Conservation (phyloP, 1,284 basidiomycete genomes). For the Porogramme epimiltina region DNA sequence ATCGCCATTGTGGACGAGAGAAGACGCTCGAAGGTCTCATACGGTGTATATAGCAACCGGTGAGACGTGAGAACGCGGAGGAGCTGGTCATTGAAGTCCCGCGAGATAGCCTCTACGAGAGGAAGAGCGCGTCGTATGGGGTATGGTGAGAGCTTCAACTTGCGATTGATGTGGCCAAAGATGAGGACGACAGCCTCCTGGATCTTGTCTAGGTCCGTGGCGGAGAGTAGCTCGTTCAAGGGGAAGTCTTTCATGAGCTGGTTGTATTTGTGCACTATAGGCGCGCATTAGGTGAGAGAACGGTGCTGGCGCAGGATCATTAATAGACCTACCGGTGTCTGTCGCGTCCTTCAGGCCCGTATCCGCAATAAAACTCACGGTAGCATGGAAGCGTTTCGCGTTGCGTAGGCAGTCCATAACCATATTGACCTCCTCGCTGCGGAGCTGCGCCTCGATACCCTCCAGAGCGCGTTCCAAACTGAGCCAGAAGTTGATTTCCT, state of each 20-base stretch:
- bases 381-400: conserved; percentile 96
- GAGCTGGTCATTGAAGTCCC: conserved; percentile 95
- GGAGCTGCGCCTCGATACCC: conserved; percentile 88
- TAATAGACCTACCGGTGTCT: conserved; percentile 65
- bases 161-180: conserved; percentile 94
- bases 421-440: conserved; percentile 91
- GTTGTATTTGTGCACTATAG: conserved; percentile 92
- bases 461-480: conserved; percentile 93
- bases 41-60: conserved; percentile 91
- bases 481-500: conserved; percentile 99
- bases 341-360: conserved; percentile 94
- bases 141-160: conserved; percentile 93
- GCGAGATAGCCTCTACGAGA: conserved; percentile 96
- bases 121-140: conserved; percentile 94
- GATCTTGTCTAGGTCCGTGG: conserved; percentile 94
- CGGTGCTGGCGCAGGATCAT: background rate
- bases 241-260: conserved; percentile 99
- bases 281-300: background rate
- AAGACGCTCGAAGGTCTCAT: conserved; percentile 89
- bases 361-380: conserved; percentile 97
- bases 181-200: conserved; percentile 87
- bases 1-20: conserved; percentile 80
- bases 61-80: conserved; percentile 90
- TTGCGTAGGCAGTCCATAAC: conserved; percentile 95
- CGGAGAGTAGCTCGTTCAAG: conserved; percentile 92